Evolutionary conservation across 495 filamentous ascomycete species (phyloP), one percentile per base, ranked within the genome.

Genomic region (Penicillium diatomitis): DNA sequence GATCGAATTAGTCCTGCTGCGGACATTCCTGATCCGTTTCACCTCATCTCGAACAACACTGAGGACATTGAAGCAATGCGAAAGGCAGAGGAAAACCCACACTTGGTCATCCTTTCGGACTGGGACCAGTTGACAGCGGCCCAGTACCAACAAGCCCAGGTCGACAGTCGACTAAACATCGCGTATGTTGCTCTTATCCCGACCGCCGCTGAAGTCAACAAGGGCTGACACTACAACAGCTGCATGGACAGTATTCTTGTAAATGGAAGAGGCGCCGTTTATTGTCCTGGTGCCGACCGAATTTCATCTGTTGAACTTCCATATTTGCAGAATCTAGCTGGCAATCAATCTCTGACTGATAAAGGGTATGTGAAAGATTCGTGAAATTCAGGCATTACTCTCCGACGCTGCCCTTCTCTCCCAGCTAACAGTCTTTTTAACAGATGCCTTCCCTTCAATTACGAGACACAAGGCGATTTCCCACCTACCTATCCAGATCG

Each of bases 41-140:
- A 49, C 11, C 48, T 73, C n/a, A 78, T 82, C 49, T 66, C 70
- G 5, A 58, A 61, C 10, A 52, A 74, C 40, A 11, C 51, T 4
- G 47, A 53, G 3, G 65, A 70, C n/a, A 53, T 81, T 9, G 43
- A 51, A 0, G 70, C 72, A 0, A 75, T 83, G 54, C 49, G 62
- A 7, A 48, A 63, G 5, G 79, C 79, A 12, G 76, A 72, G 45
- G 48, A 58, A 3, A 63, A 71, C 12, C 64, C 72, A 7, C 54
- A 66, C n/a, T 72, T 73, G 3, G 49, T 81, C 7, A 47, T 80
- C 38, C 44, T 81, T 5, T 73, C 75, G 4, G 78, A 83, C 49
- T 78, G 74, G 72, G 69, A 66, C 31, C 69, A 76, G 45, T 63
- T 72, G 34, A 76, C 73, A 0, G 76, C 77, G 1, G 46, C 56